Base-by-base conservation (phyloP, 176 grass and related monocot species). In the Puccinellia tenuiflora region DNA sequence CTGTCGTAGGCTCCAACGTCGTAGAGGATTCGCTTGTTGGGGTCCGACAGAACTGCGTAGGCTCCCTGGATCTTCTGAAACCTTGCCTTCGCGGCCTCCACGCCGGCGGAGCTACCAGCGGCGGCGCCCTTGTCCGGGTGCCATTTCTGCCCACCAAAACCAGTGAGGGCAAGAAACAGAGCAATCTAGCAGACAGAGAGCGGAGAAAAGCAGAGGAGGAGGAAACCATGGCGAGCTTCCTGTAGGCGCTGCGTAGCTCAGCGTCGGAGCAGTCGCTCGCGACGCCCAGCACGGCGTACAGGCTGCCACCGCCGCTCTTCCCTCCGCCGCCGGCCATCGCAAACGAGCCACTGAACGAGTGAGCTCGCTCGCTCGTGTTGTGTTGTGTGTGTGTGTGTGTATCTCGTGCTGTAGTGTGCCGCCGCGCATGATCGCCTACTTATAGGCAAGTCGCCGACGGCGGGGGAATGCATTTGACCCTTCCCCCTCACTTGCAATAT, bases 21-120 rank as follows among this genome's bases (percentile, higher is more conserved):
- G 25, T 94, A 94, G 51, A 94, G 77, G 50, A 91, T 87, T 52
- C 92, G 81, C 89, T 91, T 94, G 78, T 89, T 94, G 42, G 86
- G 85, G 43, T 94, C 86, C 11, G 86, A 91, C 35, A 94, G 89
- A 42, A 94, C 92, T 94, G 89, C 18, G 24, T 68, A 94, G 0
- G 92, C 92, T 62, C 74, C 89, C 80, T 91, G 89, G 81, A 94
- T 91, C 76, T 89, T 88, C 81, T 94, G 86, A 30, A 94, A 94
- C 84, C 85, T 87, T 1, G 80, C 77, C 68, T 94, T 91, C 12
- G 89, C 89, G 48, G 79, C 86, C 34, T 91, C 86, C 9, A 30
- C 52, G 73, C 72, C 35, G 20, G 25, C 66, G 20, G 40, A 75
- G 57, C 68, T 88, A 22, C 88, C 88, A 4, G 83, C 86, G n/a